A percentile compares a stretch with the other conserved stretches of the same genome.
phyloP scores from a whole-genome alignment of 495 filamentous ascomycete genomes.

The Aeminium ludgeri region DNA sequence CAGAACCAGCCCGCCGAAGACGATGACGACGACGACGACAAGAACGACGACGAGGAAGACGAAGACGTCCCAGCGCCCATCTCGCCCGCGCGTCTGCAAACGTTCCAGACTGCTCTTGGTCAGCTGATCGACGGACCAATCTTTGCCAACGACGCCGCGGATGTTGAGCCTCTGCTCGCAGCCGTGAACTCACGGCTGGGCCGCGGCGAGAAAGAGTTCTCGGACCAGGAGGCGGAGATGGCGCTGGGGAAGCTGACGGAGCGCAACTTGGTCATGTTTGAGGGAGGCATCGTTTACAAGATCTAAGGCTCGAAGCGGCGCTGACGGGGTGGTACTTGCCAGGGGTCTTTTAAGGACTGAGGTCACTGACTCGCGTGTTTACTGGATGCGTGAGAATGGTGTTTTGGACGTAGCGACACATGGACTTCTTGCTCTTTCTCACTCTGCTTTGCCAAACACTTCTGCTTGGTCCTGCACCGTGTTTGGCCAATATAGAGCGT shows the following conservation, averaged over 20 bases:
- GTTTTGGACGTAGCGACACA: no score
- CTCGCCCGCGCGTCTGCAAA: constrained; percentile 42
- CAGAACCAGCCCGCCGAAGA: no score
- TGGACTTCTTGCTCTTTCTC: no score
- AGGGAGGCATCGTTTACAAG: constrained; percentile 36
- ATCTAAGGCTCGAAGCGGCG: constrained; percentile 15
- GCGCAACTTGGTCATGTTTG: constrained; percentile 76
- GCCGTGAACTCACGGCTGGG: constrained; percentile 62
- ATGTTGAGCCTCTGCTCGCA: constrained; percentile 54
- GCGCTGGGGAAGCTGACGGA: constrained; percentile 67
- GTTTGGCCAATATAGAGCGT: no score
- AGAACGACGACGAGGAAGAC: constrained; percentile 25
- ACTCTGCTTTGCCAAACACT: no score
- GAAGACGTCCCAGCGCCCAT: constrained; percentile 29
- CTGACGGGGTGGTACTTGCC: no score
- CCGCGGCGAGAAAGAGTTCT: constrained; percentile 39
- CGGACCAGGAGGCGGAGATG: constrained; percentile 50
- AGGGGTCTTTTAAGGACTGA: no score
- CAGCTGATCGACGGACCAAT: constrained; percentile 58
- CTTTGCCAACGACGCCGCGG: constrained; percentile 65
- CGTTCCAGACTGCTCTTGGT: constrained; percentile 68
- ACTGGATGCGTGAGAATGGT: no score
- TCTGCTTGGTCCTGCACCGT: no score
- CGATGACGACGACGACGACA: constrained; percentile 12
- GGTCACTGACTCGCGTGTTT: no score